Base-by-base conservation (phyloP, 768 basidiomycete species). In the Ramaria rubella region DNA sequence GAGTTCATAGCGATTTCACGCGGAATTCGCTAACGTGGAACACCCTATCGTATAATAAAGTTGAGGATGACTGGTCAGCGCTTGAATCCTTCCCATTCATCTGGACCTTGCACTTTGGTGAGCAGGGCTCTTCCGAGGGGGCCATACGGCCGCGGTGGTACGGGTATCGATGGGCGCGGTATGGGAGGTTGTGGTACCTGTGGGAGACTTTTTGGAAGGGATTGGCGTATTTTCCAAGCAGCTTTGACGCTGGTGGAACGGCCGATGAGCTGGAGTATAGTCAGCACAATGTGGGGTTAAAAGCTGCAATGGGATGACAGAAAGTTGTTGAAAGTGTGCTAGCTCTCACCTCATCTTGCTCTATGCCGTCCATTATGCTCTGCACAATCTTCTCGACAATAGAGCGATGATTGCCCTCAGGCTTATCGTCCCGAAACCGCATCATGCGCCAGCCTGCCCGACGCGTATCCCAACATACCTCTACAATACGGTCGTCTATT, bases 381-480 rank as follows among this genome's bases (percentile, higher is more conserved):
- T 85, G 78, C 52, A 98, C 82, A 64, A 99, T 92, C 61, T 86
- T 90, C 56, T 90, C 83, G 46, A 97, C 92, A 55, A 93, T 83
- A 29, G 72, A 79, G 58, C 78, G 80, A 69, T 90, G 92, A 69
- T 99, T 99, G 15, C 93, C 96, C 60, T 94, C 72, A 3, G 83
- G 87, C 69, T 99, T 99, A 70, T 99, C 96, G 64, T 95, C 85
- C 63, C 96, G 73, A 68, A 95, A 94, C 45, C 96, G 82, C 83
- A 98, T 85, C 81, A 93, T 84, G 57, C 82, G 83, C 94, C 94
- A 98, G 19, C 68, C 70, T 12, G 69, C 64, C 45, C 76, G 74
- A 29, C 77, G 77, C 6, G 77, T 58, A 62, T 95, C 87, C 95
- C 96, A 98, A 61, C 85, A 83, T 17, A 95, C 94, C 69, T 99